Evolutionary conservation across 139 green algal species (phyloP).

Genomic region (Limnomonas spitsbergensis): DNA sequence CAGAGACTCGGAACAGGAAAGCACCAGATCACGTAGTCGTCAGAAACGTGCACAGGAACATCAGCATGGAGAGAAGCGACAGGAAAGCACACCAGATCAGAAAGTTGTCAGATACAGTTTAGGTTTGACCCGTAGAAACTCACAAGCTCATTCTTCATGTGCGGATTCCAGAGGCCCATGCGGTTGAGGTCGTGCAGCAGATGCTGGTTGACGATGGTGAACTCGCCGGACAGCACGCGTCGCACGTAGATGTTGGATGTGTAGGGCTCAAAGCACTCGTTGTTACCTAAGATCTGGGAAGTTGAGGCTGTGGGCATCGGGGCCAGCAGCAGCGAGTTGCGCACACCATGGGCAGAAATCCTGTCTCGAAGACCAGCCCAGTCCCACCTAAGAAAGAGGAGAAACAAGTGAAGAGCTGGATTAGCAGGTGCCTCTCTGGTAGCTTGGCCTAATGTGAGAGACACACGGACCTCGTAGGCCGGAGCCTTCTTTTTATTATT

Average conservation of each 20-base stretch:
- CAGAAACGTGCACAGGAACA: neutral
- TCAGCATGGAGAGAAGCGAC: no score
- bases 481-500: no score
- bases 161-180: conserved; percentile 83
- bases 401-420: neutral
- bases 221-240: conserved; percentile 91
- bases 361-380: conserved; percentile 75
- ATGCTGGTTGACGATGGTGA: conserved; percentile 97
- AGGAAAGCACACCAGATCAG: no score
- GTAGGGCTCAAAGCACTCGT: conserved; percentile 78
- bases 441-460: no score
- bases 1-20: no score
- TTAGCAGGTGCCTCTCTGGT: neutral
- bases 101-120: no score
- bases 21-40: neutral
- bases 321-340: conserved; percentile 95
- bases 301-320: conserved; percentile 97
- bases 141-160: conserved; percentile 96
- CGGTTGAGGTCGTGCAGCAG: conserved; percentile 89
- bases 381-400: conserved; percentile 67
- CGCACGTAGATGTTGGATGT: conserved; percentile 99
- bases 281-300: conserved; percentile 43
- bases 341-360: conserved; percentile 83
- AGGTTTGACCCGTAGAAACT: no score
- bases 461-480: no score